Conservation (phyloP, 2,329 filamentous ascomycete genomes). For the Fusarium nygamai region DNA sequence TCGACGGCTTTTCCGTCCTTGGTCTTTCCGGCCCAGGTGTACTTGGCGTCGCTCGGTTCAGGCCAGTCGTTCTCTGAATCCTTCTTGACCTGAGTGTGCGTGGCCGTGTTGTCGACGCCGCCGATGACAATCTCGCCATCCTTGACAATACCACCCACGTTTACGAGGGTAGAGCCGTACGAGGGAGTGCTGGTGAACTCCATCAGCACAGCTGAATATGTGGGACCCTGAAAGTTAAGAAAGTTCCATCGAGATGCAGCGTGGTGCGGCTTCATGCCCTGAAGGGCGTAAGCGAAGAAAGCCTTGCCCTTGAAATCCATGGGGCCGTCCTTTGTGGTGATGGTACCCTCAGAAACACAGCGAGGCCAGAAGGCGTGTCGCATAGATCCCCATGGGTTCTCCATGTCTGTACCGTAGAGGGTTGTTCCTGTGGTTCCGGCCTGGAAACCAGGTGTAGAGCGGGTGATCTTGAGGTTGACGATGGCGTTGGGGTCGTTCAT, state of each 20-base stretch:
- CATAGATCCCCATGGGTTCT: slow-evolving; percentile 91
- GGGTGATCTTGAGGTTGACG: slow-evolving; percentile 86
- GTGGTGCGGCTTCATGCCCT: slow-evolving; percentile 99
- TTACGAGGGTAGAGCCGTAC: slow-evolving; percentile 86
- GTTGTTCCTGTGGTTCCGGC: slow-evolving; percentile 85
- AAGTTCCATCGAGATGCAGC: slow-evolving; percentile 95
- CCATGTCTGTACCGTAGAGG: slow-evolving; percentile 85
- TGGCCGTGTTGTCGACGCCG: slow-evolving; percentile 70
- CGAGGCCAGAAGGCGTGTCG: slow-evolving; percentile 95
- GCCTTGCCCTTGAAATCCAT: slow-evolving; percentile 84
- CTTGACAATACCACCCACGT: slow-evolving; percentile 82
- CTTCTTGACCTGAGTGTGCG: slow-evolving; percentile 74
- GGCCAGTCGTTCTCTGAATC: slow-evolving; percentile 89
- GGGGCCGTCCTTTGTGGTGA: slow-evolving; percentile 83
- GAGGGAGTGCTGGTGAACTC: slow-evolving; percentile 94
- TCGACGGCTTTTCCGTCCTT: slow-evolving; percentile 79
- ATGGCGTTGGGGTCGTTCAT: slow-evolving; percentile 81
- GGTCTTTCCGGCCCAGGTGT: slow-evolving; percentile 79
- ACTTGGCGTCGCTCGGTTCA: slow-evolving; percentile 80
- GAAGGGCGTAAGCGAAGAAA: slow-evolving; percentile 84
- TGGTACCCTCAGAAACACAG: slow-evolving; percentile 81
- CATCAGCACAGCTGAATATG: slow-evolving; percentile 91
- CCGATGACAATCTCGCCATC: slow-evolving; percentile 83
- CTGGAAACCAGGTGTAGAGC: slow-evolving; percentile 81
- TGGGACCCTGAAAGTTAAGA: slow-evolving; percentile 87